Evolutionary conservation across 345 rosid genomes (phyloP), one percentile per base, ranked within the genome.

Genomic region (Salix purpurea): DNA sequence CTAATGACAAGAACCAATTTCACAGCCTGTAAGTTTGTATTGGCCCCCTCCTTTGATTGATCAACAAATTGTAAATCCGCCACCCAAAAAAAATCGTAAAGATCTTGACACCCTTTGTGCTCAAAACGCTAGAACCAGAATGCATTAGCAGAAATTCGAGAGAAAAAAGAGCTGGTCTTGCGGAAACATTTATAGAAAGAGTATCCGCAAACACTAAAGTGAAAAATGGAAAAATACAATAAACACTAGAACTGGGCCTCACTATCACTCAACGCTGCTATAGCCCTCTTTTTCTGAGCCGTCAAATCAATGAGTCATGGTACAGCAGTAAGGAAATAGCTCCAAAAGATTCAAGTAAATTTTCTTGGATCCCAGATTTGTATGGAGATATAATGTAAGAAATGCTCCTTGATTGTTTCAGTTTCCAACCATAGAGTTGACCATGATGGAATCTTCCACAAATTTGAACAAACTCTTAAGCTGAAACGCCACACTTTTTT

Each of bases 251-350:
- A 77, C 61, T 16, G 68, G 72, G 50, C 44, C 77, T 61, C 36
- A 60, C 44, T 74, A 54, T 54, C 39, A 71, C 21, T 56, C 32
- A 42, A 70, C 81, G 66, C 42, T 24, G 71, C 82, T 67, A 58
- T n/a, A 77, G 78, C 78, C 67, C 75, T 67, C 56, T 64, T 69
- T 77, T 64, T 65, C 50, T 37, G 78, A 80, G 80, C 70, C 70
- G 84, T 79, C 85, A 84, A 86, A 84, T 81, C 79, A 79, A 12
- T 1, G 36, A 77, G 84, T 81, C 85, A 88, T 84, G 36, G 56
- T 42, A 11, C 46, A 11, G 46, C 69, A 69, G 83, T 77, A 81
- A 73, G 78, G 77, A 62, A 81, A 83, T 83, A 77, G 73, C 76
- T 61, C 67, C 26, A 65, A 68, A 64, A 73, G 71, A 30, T 76